Base-by-base conservation (phyloP, 371 early-diverging fungal genomes). In the Vairimorpha apis region DNA sequence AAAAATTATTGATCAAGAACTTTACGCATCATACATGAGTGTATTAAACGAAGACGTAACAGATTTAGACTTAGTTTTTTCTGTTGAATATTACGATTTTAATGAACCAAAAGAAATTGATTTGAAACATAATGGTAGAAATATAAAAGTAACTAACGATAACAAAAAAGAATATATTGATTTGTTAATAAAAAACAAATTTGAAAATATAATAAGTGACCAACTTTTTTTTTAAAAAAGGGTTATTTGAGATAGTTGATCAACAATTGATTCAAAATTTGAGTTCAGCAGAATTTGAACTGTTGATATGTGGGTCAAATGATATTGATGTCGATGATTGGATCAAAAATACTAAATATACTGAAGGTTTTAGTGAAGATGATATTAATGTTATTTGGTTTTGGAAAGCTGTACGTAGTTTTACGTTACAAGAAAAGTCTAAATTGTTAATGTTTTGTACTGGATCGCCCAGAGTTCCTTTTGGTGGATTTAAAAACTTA, bases 311-410 rank as follows among this genome's bases (percentile, higher is more conserved):
- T 49, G 97, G 97, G 49, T 83, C 95, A 79, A 92, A 94, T 0
- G 95, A 97, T 69, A 91, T 97, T 72, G 95, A 97, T 81, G 87
- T 95, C 59, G 96, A 97, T 75, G 97, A 97, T 81, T 97, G 97
- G 97, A 91, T 90, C 79, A 94, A 93, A 83, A 90, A 94, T 83
- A 92, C 95, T 0, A 91, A 89, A 74, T 97, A 95, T 80, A 27
- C n/a, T n/a, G 87, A 89, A 74, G 93, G 91, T 58, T 97, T 93
- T 83, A 86, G 89, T 12, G 74, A 86, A 2, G 84, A 88, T 25
- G 89, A 90, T 4, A 89, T 91, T 14, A 93, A 91, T 75, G 88
- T 97, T 53, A 91, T 92, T 81, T 93, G 94, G 94, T 95, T 96
- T 86, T 97, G 98, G 98, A 86, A 94, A 33, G 93, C 92, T 0